Evolutionary conservation across 306 rosid genomes (phyloP).

Genomic region (Albizia julibrissin): DNA sequence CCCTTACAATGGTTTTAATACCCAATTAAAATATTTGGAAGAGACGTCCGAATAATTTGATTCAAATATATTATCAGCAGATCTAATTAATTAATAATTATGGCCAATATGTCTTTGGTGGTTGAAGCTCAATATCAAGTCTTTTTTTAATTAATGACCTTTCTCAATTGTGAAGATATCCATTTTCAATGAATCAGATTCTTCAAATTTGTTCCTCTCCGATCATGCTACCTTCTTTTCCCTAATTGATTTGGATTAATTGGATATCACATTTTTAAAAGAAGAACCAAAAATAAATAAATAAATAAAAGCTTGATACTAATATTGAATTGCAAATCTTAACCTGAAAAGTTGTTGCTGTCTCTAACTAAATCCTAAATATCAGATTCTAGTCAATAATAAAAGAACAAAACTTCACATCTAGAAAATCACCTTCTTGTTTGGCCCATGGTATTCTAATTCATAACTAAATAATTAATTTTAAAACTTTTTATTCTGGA

Average conservation of each 20-base stretch:
- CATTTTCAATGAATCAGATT: neutral
- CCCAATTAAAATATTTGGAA: conserved; percentile 20
- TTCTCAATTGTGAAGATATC: conserved; percentile 3
- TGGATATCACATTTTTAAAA: neutral
- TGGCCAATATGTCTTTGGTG: conserved; percentile 2
- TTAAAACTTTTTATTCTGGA: neutral
- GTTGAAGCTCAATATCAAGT: neutral
- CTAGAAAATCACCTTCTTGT: neutral
- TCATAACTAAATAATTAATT: neutral
- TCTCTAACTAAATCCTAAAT: conserved; percentile 28
- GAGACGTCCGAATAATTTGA: neutral
- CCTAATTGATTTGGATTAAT: neutral
- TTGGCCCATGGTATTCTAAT: conserved; percentile 17
- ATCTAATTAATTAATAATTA: neutral
- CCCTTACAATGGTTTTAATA: neutral
- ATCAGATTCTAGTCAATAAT: neutral
- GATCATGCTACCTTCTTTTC: neutral
- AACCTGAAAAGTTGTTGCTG: conserved; percentile 2
- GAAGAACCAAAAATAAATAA: neutral
- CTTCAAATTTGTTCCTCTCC: neutral
- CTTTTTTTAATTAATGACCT: conserved; percentile 7
- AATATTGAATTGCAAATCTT: conserved; percentile 1
- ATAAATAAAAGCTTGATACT: neutral
- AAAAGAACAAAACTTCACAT: neutral
- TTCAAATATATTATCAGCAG: neutral